Base-by-base conservation (phyloP, 2,329 filamentous ascomycete species). In the Colletotrichum neosansevieriae region DNA sequence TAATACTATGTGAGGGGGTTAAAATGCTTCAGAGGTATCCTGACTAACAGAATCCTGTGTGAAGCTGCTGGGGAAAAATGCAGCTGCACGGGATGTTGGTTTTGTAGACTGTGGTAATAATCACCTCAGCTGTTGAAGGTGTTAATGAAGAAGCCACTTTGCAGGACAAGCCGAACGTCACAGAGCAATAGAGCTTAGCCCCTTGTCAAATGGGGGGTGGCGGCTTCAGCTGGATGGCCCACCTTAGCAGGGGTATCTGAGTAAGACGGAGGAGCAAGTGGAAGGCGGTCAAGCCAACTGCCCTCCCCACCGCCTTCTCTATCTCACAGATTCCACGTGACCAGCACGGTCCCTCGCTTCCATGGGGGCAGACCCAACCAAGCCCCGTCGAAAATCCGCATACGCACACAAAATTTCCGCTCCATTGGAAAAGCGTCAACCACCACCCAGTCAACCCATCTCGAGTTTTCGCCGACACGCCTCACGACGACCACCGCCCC, bases 101-200 rank as follows among this genome's bases (percentile, higher is more conserved):
- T 53, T 40, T 62, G 44, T n/a, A 17, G 38, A 32, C 51, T 50
- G 71, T 70, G 76, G 77, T 79, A 75, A 77, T 78, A 78, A 78
- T 80, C 74, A 72, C 71, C 61, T 42, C 73, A 72, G 72, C 59
- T 49, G 59, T 57, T 58, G 36, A 40, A 61, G 69, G 45, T 50
- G 61, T 34, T 56, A 64, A 21, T 61, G 69, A 77, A 79, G 76
- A 79, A 76, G 77, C 76, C 77, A 79, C 75, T 79, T 79, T 79
- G 76, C 74, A 73, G 70, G 71, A 71, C 58, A 63, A 50, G 36
- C 50, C 24, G 17, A 58, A 63, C 63, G 67, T 69, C 66, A 69
- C 66, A 66, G 24, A 65, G 63, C 50, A 40, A 68, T 38, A 49
- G 1, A 29, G 60, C 42, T 58, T 12, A 40, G 44, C 53, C 58